Percentiles rank a stretch among this genome's conserved stretches.
Evolutionary conservation across 129 eudicot genomes (phyloP).

Genomic region (Mikania micrantha): DNA sequence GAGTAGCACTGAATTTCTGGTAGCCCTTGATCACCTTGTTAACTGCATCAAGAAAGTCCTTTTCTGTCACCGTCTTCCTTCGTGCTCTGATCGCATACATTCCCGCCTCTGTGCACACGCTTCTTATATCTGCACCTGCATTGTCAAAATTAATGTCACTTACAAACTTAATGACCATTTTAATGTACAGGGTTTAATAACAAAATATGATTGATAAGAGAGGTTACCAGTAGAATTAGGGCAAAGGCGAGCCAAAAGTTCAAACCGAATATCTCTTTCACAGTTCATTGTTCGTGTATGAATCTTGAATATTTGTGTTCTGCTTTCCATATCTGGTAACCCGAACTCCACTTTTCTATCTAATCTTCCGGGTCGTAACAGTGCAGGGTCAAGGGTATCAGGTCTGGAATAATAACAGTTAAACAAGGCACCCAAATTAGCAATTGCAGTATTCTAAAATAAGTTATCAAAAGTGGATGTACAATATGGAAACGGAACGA

Average conservation of each 20-base stretch:
- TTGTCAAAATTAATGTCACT: background rate
- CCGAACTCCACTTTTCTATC: constrained; percentile 96
- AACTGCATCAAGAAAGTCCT: constrained; percentile 91
- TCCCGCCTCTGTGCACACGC: constrained; percentile 97
- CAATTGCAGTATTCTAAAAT: background rate
- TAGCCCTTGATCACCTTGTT: constrained; percentile 95
- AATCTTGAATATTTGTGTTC: constrained; percentile 92
- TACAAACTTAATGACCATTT: background rate
- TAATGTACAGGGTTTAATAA: background rate
- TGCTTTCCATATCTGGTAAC: constrained; percentile 90
- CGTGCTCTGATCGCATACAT: constrained; percentile 94
- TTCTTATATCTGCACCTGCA: constrained; percentile 92
- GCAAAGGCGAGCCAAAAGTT: constrained; percentile 95
- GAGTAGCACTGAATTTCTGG: constrained; percentile 97
- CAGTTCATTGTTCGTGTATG: constrained; percentile 99
- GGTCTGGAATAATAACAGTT: constrained; percentile 45
- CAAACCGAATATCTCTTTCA: constrained; percentile 90
- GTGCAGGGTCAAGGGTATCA: constrained; percentile 92
- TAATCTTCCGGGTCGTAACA: constrained; percentile 85
- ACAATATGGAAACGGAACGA: background rate
- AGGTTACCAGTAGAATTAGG: constrained; percentile 90
- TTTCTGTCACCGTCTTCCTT: constrained; percentile 88
- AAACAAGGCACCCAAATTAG: constrained; percentile 8
- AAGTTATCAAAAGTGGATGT: background rate
- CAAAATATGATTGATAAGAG: background rate